A percentile compares a stretch with the other conserved stretches of the same genome.
Conservation (phyloP, 2,329 filamentous ascomycete species). For the Akanthomyces muscarius region DNA sequence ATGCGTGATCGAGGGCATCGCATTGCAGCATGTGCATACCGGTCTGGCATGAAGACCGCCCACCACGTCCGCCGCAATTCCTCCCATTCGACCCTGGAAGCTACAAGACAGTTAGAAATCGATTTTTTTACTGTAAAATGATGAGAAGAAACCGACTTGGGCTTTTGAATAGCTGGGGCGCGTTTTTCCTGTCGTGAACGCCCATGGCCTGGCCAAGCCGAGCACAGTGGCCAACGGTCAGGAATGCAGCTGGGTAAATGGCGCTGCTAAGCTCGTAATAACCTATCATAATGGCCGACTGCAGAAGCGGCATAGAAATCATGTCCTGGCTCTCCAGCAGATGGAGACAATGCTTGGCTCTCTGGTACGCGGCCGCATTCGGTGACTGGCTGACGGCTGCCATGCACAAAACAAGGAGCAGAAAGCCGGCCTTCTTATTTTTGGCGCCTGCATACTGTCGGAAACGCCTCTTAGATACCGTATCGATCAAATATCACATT, state of each 20-base stretch:
- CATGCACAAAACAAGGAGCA: too few species aligned
- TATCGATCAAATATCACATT: too few species aligned
- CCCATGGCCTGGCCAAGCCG: conserved; percentile 21
- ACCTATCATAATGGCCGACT: conserved; percentile 19
- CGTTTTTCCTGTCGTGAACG: conserved; percentile 13
- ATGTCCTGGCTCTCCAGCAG: conserved; percentile 20
- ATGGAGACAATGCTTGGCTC: conserved; percentile 8
- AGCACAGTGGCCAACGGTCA: conserved; percentile 22
- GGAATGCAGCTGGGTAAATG: conserved; percentile 22
- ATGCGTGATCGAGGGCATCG: too few species aligned
- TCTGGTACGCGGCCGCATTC: conserved; percentile 16
- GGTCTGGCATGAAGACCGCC: too few species aligned
- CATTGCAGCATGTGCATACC: too few species aligned
- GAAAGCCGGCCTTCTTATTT: too few species aligned
- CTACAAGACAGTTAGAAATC: too few species aligned
- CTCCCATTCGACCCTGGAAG: too few species aligned
- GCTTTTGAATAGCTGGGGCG: background rate
- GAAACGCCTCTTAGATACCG: too few species aligned
- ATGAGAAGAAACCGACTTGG: background rate
- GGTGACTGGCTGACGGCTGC: background rate
- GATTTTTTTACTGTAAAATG: too few species aligned
- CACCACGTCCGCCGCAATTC: too few species aligned
- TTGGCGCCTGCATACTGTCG: too few species aligned
- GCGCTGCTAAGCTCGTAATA: conserved; percentile 20
- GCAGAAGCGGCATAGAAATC: conserved; percentile 20